Base-by-base conservation (phyloP, 2,329 filamentous ascomycete genomes). In the Fusarium goolgardi region DNA sequence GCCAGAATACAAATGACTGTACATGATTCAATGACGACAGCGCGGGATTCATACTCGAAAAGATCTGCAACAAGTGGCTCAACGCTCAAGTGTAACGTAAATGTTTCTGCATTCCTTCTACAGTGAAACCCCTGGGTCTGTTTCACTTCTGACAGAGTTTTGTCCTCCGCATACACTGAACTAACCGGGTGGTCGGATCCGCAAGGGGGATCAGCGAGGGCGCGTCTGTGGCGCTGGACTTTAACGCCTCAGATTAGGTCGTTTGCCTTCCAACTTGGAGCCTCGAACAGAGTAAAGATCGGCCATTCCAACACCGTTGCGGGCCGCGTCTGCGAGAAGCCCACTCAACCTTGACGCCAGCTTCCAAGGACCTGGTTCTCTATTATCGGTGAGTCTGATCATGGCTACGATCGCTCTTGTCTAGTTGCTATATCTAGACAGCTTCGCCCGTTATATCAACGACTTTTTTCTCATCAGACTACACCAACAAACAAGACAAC, bases 241-340 rank as follows among this genome's bases (percentile, higher is more conserved):
- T 67, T 56, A 67, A 55, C 66, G 50, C 65, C 57, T 60, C 58
- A 43, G 47, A 61, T 31, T 9, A 51, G 47, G 31, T 51, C 34
- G 47, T 51, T 51, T 51, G 47, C 23, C 47, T 47, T 40, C 50
- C 23, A 45, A 44, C 20, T 47, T 45, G 39, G 40, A 32, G 66
- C 63, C 66, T 69, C 56, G 62, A 69, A 69, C 66, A 21, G 31
- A 51, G 66, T 21, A 51, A 67, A 27, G 65, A 63, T 69, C 62
- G 53, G 34, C 65, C 20, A 63, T 21, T 35, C 43, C 60, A 64
- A 54, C 55, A 53, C 65, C 65, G 62, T 69, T 69, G 57, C 53
- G 57, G 57, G 53, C 57, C 62, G 41, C 45, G 29, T 21, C 18
- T 51, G 5, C 40, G 23, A 21, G 43, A 46, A 45, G 12, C 37